Base-by-base conservation (phyloP, 805 yeast genomes). In the Wickerhamiella dianesei region DNA sequence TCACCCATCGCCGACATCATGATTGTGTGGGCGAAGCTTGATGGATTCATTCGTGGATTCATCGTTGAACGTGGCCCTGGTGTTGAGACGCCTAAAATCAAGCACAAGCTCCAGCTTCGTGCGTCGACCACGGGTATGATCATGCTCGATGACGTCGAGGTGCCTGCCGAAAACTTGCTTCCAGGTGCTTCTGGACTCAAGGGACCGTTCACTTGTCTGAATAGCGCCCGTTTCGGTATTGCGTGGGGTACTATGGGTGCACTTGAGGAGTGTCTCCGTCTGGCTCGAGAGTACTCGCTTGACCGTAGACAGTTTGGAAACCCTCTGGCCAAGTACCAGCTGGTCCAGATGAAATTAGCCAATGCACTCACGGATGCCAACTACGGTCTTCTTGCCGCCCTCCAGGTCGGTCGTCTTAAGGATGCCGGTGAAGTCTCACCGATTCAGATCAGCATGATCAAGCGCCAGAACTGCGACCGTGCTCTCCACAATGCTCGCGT, bases 191-290 rank as follows among this genome's bases (percentile, higher is more conserved):
- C 54, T 37, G 72, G 72, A 3, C 60, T 68, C 41, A 68, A 65
- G 58, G 72, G 72, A n/a, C 72, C 72, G 5, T 68, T 68, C 54
- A 58, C 72, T 3, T 68, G 72, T 43, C 57, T 68, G 29, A 68
- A 68, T 55, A 61, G 64, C 44, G 72, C 72, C 12, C 61, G 72
- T 17, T 64, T 58, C 41, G 72, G 72, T 8, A 68, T 68, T 44
- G 64, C 71, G 9, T 68, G 70, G 70, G 72, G 72, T 25, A 54
- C 65, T 14, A 64, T 68, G 60, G 72, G 72, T 19, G 72, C 72
- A 2, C 58, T 68, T 22, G 72, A 67, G 51, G 69, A 63, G 43
- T 60, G 70, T 2, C 50, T 69, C 29, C 56, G 53, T 14, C 53
- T 64, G 17, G 61, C 72, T 3, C 59, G 72, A 35, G 54, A 53